Evolutionary conservation across 345 rosid species (phyloP).

Genomic region (Atalantia buxifolia): DNA sequence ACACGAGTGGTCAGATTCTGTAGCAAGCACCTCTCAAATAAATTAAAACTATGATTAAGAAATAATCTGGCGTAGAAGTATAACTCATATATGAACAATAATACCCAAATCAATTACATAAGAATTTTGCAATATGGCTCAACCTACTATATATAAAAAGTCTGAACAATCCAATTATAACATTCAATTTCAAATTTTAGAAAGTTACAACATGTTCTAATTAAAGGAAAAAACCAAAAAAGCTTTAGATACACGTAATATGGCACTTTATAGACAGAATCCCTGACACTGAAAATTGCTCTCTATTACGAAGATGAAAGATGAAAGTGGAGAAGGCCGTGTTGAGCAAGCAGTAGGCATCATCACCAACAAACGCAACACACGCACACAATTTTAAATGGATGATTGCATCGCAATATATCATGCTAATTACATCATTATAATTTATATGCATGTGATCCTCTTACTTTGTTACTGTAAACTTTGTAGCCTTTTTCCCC

Average conservation of each 20-base stretch:
- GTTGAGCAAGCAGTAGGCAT: not conserved
- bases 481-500: too few relatives aligned
- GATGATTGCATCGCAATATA: not conserved
- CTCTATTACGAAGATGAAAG: not conserved
- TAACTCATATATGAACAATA: too few relatives aligned
- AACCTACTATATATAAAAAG: too few relatives aligned
- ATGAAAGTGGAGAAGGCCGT: not conserved
- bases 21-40: too few relatives aligned
- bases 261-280: not conserved
- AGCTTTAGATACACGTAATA: not conserved
- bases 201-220: not conserved
- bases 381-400: not conserved
- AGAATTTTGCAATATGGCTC: too few relatives aligned
- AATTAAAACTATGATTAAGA: too few relatives aligned
- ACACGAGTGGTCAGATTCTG: too few relatives aligned
- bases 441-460: too few relatives aligned
- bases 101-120: too few relatives aligned
- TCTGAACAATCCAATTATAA: not conserved
- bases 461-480: too few relatives aligned
- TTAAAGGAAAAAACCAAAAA: too few relatives aligned
- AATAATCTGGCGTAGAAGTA: too few relatives aligned
- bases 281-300: not conserved
- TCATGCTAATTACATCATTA: not conserved
- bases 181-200: not conserved
- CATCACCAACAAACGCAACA: not conserved